Conservation (phyloP, 2,329 filamentous ascomycete genomes). For the Aureobasidium sp. region DNA sequence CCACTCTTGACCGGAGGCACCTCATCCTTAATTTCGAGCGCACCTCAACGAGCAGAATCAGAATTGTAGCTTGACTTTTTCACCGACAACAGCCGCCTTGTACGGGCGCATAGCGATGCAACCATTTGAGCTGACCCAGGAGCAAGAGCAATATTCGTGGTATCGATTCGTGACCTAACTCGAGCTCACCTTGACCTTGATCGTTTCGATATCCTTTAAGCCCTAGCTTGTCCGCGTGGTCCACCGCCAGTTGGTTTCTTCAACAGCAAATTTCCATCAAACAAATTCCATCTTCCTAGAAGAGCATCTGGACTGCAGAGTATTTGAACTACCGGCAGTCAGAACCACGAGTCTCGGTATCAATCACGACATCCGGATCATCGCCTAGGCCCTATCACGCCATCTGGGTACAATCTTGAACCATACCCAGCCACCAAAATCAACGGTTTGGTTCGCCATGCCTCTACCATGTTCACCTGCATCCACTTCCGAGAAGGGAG, state of each 20-base stretch:
- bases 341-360: not conserved
- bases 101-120: slow-evolving; percentile 2
- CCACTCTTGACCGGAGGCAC: not conserved
- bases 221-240: slow-evolving; percentile 6
- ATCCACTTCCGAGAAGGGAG: slow-evolving; percentile 21
- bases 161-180: slow-evolving; percentile 19
- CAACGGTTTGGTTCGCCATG: slow-evolving; percentile 8
- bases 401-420: not conserved
- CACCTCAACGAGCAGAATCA: too few species aligned
- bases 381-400: slow-evolving; percentile 5
- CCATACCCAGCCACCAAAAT: not conserved
- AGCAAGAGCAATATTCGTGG: slow-evolving; percentile 17
- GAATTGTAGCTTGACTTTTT: not conserved
- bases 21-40: not conserved
- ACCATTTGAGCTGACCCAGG: slow-evolving; percentile 2
- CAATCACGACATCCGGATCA: slow-evolving; percentile 9
- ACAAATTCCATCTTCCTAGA: not conserved
- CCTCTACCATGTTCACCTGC: slow-evolving; percentile 26
- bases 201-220: not conserved
- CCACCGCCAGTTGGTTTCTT: slow-evolving; percentile 9
- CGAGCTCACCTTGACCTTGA: slow-evolving; percentile 6
- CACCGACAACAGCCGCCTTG: not conserved
- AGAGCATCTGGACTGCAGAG: not conserved
- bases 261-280: not conserved
- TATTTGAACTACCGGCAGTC: not conserved